Percentiles rank a stretch among this genome's conserved stretches.
Conservation (phyloP, 176 grass and related monocot species). For the Triticum urartu region DNA sequence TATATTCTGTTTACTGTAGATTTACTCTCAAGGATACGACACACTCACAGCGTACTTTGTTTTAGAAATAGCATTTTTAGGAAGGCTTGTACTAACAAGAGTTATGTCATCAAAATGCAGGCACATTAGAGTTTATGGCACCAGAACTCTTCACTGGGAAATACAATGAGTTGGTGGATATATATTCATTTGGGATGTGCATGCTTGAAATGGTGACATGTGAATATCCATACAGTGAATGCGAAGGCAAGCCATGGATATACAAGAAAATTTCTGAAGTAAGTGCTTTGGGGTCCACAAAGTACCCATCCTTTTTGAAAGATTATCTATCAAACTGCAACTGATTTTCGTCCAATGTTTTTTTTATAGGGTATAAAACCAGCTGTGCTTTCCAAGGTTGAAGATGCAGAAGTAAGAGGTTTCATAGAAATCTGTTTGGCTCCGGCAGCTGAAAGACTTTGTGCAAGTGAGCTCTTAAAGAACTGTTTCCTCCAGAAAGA, state of each 20-base stretch:
- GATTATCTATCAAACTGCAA: neutral
- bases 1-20: neutral
- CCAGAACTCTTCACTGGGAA: constrained; percentile 48
- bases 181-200: constrained; percentile 68
- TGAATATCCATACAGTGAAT: constrained; percentile 63
- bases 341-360: neutral
- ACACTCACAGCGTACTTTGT: neutral
- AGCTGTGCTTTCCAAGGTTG: constrained; percentile 42
- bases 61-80: neutral
- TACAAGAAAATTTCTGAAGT: constrained; percentile 56
- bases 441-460: constrained; percentile 30
- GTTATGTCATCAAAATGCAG: constrained; percentile 24
- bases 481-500: constrained; percentile 44
- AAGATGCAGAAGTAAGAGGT: constrained; percentile 47
- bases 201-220: constrained; percentile 66
- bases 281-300: constrained; percentile 5
- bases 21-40: neutral
- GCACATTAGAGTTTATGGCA: constrained; percentile 64
- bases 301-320: neutral
- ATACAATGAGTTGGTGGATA: constrained; percentile 56
- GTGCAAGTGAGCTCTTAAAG: constrained; percentile 39
- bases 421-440: constrained; percentile 55
- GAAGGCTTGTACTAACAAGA: neutral
- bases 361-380: constrained; percentile 50
- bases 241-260: constrained; percentile 39